phyloP scores from a whole-genome alignment of 768 basidiomycete species.

The Phlebiopsis flavidoalba region DNA sequence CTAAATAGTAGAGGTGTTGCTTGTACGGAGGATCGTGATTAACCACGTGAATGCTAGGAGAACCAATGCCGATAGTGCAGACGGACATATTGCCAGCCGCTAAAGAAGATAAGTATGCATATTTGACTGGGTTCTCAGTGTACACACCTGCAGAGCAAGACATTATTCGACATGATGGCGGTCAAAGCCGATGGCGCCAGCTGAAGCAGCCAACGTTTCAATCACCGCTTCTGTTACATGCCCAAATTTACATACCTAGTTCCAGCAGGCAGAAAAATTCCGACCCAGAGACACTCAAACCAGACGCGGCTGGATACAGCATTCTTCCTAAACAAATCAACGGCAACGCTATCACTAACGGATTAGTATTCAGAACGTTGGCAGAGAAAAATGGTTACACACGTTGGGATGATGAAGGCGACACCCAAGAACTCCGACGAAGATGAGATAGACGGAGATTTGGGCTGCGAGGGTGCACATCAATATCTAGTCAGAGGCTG shows the following conservation, averaged over 20 bases:
- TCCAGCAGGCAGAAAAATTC: conserved; percentile 52
- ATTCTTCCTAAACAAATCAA: conserved; percentile 49
- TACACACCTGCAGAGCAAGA: conserved; percentile 32
- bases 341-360: conserved; percentile 38
- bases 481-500: not conserved
- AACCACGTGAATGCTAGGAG: conserved; percentile 60
- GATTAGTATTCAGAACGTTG: not conserved
- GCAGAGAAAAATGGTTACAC: not conserved
- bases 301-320: conserved; percentile 57
- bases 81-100: not conserved
- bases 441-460: conserved; percentile 56
- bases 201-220: conserved; percentile 25
- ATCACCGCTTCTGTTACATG: not conserved
- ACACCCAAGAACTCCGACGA: conserved; percentile 57
- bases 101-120: not conserved
- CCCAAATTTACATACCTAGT: conserved; percentile 40
- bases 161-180: conserved; percentile 29
- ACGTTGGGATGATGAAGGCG: conserved; percentile 55
- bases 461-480: conserved; percentile 26
- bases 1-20: not conserved
- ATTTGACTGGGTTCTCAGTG: not conserved
- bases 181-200: conserved; percentile 48
- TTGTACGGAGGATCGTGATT: conserved; percentile 7
- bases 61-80: conserved; percentile 51
- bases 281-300: conserved; percentile 66